These are phyloP conservation scores for Talaromyces islandicus DNA, from an alignment of 2,329 filamentous ascomycete species.

Conservation along the genomic window DNA sequence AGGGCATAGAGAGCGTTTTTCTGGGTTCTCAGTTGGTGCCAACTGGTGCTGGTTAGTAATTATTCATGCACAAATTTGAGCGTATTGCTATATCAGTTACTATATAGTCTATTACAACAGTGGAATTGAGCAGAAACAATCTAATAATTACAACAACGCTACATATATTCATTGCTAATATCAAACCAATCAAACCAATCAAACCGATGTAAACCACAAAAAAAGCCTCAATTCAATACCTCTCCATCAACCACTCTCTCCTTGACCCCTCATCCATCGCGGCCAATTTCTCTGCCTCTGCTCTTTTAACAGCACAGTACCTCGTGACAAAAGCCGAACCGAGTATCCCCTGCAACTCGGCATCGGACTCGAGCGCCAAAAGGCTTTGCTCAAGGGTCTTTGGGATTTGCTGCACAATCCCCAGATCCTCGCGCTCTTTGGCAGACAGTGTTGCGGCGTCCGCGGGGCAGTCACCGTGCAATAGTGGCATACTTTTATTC, in stretches of 20 bases:
- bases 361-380: slow-evolving; percentile 23
- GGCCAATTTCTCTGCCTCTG: slow-evolving; percentile 25
- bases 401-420: slow-evolving; percentile 32
- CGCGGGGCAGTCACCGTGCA: slow-evolving; percentile 28
- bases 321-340: slow-evolving; percentile 21
- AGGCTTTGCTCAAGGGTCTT: slow-evolving; percentile 30
- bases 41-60: too few relatives aligned
- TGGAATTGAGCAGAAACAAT: not conserved
- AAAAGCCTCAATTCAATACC: slow-evolving; percentile 24
- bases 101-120: not conserved
- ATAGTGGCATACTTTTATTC: slow-evolving; percentile 18
- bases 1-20: not conserved
- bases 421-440: slow-evolving; percentile 24
- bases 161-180: not conserved
- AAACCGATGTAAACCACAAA: not conserved
- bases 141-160: not conserved
- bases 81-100: not conserved
- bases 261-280: slow-evolving; percentile 26
- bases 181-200: too few relatives aligned
- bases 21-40: too few relatives aligned
- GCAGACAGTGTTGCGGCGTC: slow-evolving; percentile 29
- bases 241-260: slow-evolving; percentile 31
- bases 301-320: slow-evolving; percentile 27
- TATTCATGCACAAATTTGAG: not conserved
- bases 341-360: slow-evolving; percentile 21